These are phyloP conservation scores for Oryza glumipatula DNA, from an alignment of 176 grass and related monocot species.

Conservation along the genomic window DNA sequence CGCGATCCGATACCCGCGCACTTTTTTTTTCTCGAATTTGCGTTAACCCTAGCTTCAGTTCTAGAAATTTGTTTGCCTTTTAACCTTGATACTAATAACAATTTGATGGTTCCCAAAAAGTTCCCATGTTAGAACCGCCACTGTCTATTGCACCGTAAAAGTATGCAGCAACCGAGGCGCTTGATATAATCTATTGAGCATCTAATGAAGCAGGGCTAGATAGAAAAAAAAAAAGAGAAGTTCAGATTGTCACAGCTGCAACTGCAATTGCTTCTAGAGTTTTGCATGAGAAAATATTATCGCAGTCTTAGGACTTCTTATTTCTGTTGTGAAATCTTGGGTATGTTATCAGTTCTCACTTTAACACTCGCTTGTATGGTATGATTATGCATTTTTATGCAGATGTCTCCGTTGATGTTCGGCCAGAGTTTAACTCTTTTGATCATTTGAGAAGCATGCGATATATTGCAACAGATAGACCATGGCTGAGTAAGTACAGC, in stretches of 20 bases:
- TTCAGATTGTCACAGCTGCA: neutral
- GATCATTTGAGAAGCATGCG: slow-evolving; percentile 59
- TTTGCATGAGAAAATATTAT: neutral
- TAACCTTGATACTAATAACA: no score
- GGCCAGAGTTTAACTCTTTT: slow-evolving; percentile 57
- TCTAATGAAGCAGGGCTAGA: no score
- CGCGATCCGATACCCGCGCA: no score
- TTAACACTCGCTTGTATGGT: neutral
- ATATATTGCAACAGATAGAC: slow-evolving; percentile 81
- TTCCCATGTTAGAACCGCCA: no score
- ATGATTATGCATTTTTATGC: slow-evolving; percentile 24
- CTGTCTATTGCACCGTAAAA: neutral
- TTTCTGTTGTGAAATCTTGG: slow-evolving; percentile 17
- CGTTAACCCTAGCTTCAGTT: no score
- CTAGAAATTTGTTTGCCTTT: no score
- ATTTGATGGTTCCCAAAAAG: no score
- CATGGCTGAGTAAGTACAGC: slow-evolving; percentile 85
- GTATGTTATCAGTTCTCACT: slow-evolving; percentile 8
- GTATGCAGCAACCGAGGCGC: neutral
- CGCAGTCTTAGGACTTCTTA: neutral
- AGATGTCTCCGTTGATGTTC: slow-evolving; percentile 72
- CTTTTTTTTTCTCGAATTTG: no score
- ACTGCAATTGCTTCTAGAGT: neutral
- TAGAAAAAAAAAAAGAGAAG: neutral
- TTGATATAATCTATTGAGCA: neutral